These are phyloP conservation scores for Rugosomyces carneus DNA, from an alignment of 1,284 basidiomycete species.

Conservation along the genomic window DNA sequence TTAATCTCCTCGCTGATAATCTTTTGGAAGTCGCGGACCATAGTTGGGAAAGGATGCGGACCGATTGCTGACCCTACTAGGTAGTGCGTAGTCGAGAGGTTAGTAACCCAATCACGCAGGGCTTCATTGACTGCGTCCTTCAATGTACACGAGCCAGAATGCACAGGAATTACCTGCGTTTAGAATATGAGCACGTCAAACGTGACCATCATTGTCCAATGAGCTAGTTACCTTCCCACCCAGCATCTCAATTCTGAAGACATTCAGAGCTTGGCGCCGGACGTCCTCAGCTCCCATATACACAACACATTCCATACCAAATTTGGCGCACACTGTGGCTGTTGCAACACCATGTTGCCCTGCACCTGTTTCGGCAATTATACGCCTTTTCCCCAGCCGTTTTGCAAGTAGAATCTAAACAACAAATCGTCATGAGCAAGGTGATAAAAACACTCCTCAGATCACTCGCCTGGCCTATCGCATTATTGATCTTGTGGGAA, in stretches of 20 bases:
- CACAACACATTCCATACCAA: slow-evolving; percentile 91
- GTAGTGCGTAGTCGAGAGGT: slow-evolving; percentile 91
- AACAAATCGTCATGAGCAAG: slow-evolving; percentile 29
- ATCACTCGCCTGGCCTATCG: slow-evolving; percentile 71
- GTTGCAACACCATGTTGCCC: slow-evolving; percentile 99
- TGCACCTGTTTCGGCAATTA: slow-evolving; percentile 98
- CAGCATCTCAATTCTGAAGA: slow-evolving; percentile 97
- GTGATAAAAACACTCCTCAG: not conserved
- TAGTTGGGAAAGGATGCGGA: slow-evolving; percentile 98
- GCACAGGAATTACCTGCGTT: slow-evolving; percentile 81
- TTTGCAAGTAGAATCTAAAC: slow-evolving; percentile 90
- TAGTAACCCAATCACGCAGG: slow-evolving; percentile 97
- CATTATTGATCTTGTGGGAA: slow-evolving; percentile 97
- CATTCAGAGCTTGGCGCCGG: slow-evolving; percentile 90
- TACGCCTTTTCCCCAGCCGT: slow-evolving; percentile 91
- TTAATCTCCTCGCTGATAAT: slow-evolving; percentile 97
- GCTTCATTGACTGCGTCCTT: slow-evolving; percentile 99
- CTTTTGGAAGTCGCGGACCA: slow-evolving; percentile 97
- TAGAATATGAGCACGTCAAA: slow-evolving; percentile 4
- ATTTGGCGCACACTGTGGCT: slow-evolving; percentile 95
- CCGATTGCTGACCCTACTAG: slow-evolving; percentile 97
- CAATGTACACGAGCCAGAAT: slow-evolving; percentile 90
- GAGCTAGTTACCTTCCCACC: slow-evolving; percentile 68
- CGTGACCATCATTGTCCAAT: not conserved
- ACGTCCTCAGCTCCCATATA: slow-evolving; percentile 99